Evolutionary conservation across 306 rosid species (phyloP), one percentile per base, ranked within the genome.

Genomic region (Rosa persica): DNA sequence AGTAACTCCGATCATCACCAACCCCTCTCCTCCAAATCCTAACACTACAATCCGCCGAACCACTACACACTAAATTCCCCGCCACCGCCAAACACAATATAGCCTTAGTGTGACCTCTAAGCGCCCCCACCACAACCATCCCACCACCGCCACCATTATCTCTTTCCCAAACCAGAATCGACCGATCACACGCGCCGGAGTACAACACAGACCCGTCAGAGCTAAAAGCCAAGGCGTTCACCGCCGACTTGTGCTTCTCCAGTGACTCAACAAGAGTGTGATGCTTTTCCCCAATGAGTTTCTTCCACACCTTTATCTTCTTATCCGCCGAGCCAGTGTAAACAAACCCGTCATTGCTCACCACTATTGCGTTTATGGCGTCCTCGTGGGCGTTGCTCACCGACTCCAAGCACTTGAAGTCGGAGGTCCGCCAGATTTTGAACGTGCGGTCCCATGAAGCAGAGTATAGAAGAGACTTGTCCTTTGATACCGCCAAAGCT

Each of bases 181-280:
- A 89, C 47, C 96, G 78, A 8, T 92, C 96, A 67, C 97, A 90
- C 5, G 97, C 97, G 4, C 97, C 97, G 0, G 97, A 90, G 25
- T 92, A 90, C 70, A 92, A 67, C 34, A 87, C 76, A 1, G 74
- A 81, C 38, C 92, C 91, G 51, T 90, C 88, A 0, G 19, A 1
- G 70, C 84, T 82, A 19, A 89, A 83, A 13, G 91, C 93, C 73
- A 92, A 48, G 1, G 97, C 96, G 66, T 92, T 92, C 38, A 92
- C 96, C 0, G 91, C 86, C 0, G 92, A 89, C 82, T 80, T 88
- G 72, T 92, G 97, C 78, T 88, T 90, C 88, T 90, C 93, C 38
- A 89, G 48, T 0, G 89, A 85, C 12, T 75, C 91, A 39, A 81
- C 22, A 1, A 86, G 72, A 0, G 15, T 27, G 23, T 67, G 48